Base-by-base conservation (phyloP, 495 filamentous ascomycete genomes). In the Trypethelium eluteriae region DNA sequence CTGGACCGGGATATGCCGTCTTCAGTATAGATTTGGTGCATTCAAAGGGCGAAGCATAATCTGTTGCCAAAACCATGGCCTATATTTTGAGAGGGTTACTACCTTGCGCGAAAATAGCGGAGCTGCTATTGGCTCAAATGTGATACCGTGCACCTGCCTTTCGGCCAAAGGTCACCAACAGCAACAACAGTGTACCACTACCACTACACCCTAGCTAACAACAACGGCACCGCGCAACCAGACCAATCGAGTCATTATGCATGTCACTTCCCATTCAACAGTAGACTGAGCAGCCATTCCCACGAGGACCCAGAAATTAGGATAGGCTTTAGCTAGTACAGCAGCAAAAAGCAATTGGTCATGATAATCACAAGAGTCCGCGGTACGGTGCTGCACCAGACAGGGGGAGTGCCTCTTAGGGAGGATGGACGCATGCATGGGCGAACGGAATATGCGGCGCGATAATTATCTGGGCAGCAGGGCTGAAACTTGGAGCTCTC, bases 401-500 rank as follows among this genome's bases (percentile, higher is more conserved):
- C 49, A 7, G 32, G 11, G 6, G 53, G 53, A 10, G 25, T 2
- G 53, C 53, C 25, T 25, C 25, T 25, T 25, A 59, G 32, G 53
- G 53, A 36, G 7, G 32, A 36, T 36, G 32, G 53, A 34, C 7
- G 53, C 53, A 36, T 18, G 53, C 25, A 14, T 59, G 53, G 53
- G 32, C 53, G 53, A 36, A 59, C 53, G 53, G 53, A 59, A 59
- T 36, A 59, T 59, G 53, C 53, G 53, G 36, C 53, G 53, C 53
- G 53, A 59, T 59, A 59, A 59, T 59, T 59, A 7, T 59, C 36
- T 59, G 53, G 53, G 32, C 53, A 59, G 53, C 53, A 59, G 53
- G 53, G 53, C 53, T 59, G 53, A 59, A 59, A 59, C 53, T 18
- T 59, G 53, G 32, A 59, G 53, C 53, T 59, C 32, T 35, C 53